A percentile compares a stretch with the other conserved stretches of the same genome.
These are phyloP conservation scores for Isoetes engelmannii DNA, from an alignment of 83 land plant genomes.

Conservation along the genomic window DNA sequence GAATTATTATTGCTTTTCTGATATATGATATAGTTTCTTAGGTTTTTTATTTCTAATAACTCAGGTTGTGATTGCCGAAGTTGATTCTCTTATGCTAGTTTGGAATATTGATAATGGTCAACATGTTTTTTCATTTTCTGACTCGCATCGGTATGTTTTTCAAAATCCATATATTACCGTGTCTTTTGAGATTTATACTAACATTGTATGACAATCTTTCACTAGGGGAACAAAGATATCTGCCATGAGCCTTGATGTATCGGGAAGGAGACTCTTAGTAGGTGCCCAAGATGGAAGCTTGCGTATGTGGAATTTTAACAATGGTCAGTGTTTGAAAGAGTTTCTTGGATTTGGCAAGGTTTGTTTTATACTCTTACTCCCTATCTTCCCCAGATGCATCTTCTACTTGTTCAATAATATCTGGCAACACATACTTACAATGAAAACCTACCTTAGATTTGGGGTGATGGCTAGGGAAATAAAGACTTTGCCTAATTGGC, in stretches of 20 bases:
- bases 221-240: constrained; percentile 29
- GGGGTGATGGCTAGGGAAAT: no score
- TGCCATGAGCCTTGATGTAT: constrained; percentile 30
- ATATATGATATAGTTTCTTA: background rate
- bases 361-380: background rate
- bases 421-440: no score
- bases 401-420: no score
- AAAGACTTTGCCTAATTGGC: no score
- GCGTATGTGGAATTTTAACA: constrained; percentile 39
- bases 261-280: constrained; percentile 28
- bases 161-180: background rate
- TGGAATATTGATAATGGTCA: constrained; percentile 31
- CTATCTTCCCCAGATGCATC: no score
- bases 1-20: no score
- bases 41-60: background rate
- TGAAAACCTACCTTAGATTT: no score
- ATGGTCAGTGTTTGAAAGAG: constrained; percentile 36
- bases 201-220: background rate
- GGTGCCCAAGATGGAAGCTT: constrained; percentile 31
- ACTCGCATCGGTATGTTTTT: constrained; percentile 16
- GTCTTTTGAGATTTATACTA: background rate
- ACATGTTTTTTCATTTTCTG: constrained; percentile 30
- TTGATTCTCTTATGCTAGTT: constrained; percentile 25
- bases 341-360: constrained; percentile 32
- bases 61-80: constrained; percentile 27